Evolutionary conservation across 352 stramenopile species (phyloP).

Genomic region (Phytophthora multivora): DNA sequence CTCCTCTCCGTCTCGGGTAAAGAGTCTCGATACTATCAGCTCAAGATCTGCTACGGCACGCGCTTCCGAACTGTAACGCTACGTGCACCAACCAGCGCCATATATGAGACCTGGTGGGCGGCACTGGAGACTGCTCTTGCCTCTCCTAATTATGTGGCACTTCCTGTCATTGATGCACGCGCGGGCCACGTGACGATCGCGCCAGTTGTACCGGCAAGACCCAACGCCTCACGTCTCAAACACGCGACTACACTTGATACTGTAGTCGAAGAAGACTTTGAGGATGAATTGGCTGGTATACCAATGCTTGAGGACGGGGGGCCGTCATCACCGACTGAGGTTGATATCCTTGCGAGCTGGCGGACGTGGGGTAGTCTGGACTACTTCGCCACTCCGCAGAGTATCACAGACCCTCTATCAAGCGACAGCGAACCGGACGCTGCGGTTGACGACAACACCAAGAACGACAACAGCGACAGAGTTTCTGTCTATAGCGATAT

Average conservation of each 20-base stretch:
- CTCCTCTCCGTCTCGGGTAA: constrained; percentile 25
- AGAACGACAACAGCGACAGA: background rate
- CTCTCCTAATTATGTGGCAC: constrained; percentile 17
- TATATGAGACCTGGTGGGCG: constrained; percentile 37
- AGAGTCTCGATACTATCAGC: constrained; percentile 16
- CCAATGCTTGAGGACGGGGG: constrained; percentile 31
- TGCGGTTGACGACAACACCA: background rate
- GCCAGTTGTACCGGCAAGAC: constrained; percentile 9
- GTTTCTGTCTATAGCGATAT: constrained; percentile 23
- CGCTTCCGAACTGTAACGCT: constrained; percentile 19
- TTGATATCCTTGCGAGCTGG: constrained; percentile 39
- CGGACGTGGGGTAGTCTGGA: constrained; percentile 34
- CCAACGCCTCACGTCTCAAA: constrained; percentile 5
- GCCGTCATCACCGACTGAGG: constrained; percentile 20
- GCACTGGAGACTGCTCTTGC: constrained; percentile 23
- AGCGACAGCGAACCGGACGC: background rate
- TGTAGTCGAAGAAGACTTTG: background rate
- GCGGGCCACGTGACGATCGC: constrained; percentile 11
- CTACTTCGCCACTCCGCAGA: constrained; percentile 22
- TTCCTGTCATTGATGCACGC: constrained; percentile 21
- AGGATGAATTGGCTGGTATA: constrained; percentile 7
- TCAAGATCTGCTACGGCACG: constrained; percentile 25
- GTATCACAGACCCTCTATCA: constrained; percentile 1
- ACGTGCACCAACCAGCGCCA: constrained; percentile 23
- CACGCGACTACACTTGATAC: constrained; percentile 4